Conservation (phyloP, 768 basidiomycete species). For the Lyophyllum atratum region DNA sequence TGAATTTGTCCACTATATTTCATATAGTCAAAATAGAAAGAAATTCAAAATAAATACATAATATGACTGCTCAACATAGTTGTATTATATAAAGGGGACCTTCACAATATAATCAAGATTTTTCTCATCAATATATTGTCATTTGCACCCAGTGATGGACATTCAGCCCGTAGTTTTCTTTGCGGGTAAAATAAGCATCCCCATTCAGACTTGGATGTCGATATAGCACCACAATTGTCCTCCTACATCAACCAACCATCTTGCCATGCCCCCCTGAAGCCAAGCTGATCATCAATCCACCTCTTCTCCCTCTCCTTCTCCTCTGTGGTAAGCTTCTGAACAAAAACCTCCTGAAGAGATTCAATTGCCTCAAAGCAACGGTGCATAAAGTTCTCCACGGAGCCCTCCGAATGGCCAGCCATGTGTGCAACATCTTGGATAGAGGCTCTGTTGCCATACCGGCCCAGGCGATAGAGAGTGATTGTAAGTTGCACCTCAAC, state of each 20-base stretch:
- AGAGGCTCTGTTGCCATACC: no score
- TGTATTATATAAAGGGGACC: no score
- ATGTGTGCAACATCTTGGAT: conserved; percentile 21
- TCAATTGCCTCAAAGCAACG: conserved; percentile 8
- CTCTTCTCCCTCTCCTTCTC: conserved; percentile 11
- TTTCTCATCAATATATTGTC: no score
- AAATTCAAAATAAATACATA: no score
- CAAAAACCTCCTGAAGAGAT: conserved; percentile 4
- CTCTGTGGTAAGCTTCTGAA: neutral
- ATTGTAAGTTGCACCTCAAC: conserved; percentile 25
- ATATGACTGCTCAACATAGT: no score
- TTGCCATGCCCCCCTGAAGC: conserved; percentile 22
- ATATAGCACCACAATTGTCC: conserved; percentile 31
- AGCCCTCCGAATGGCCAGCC: conserved; percentile 20
- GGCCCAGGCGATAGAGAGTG: conserved; percentile 23
- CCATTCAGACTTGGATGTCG: conserved; percentile 31
- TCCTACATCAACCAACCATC: conserved; percentile 32
- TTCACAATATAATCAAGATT: no score
- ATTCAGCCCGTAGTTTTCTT: no score
- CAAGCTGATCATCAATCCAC: conserved; percentile 10
- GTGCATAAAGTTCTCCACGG: conserved; percentile 13
- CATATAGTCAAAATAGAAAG: no score
- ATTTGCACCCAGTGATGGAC: no score
- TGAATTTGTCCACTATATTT: no score
- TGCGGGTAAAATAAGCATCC: conserved; percentile 31